These are phyloP conservation scores for Pythium aristosporum DNA, from an alignment of 352 stramenopile genomes.

Conservation along the genomic window DNA sequence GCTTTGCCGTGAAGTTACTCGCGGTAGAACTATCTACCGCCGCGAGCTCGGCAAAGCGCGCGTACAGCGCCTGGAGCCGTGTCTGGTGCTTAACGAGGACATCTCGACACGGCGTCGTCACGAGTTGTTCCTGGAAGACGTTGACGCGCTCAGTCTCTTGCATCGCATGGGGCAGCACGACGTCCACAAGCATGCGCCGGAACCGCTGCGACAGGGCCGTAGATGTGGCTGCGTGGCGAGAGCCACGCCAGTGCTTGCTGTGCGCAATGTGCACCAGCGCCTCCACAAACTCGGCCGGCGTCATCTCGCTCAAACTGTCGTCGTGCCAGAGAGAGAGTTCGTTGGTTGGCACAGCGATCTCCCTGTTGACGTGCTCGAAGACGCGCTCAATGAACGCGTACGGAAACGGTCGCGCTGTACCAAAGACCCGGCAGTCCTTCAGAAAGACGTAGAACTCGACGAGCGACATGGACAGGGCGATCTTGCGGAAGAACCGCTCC, in stretches of 20 bases:
- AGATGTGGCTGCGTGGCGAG: not conserved
- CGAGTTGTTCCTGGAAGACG: constrained; percentile 50
- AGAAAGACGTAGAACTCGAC: constrained; percentile 64
- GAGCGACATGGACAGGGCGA: constrained; percentile 63
- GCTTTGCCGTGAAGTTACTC: not conserved
- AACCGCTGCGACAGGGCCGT: constrained; percentile 33
- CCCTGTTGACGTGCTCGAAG: constrained; percentile 54
- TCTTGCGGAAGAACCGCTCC: constrained; percentile 64
- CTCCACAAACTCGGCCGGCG: constrained; percentile 64
- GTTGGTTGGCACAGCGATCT: constrained; percentile 9
- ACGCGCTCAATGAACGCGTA: constrained; percentile 57
- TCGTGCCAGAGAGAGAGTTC: constrained; percentile 3
- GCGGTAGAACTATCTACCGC: not conserved
- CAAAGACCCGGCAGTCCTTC: constrained; percentile 70
- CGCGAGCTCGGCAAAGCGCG: constrained; percentile 37
- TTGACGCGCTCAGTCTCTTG: constrained; percentile 47
- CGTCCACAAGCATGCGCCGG: constrained; percentile 46
- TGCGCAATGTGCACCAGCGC: constrained; percentile 51
- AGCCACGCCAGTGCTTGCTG: constrained; percentile 37
- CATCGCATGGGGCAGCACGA: constrained; percentile 56
- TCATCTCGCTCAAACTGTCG: constrained; percentile 50
- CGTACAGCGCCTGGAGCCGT: constrained; percentile 42
- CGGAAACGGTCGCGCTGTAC: constrained; percentile 44
- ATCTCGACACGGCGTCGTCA: constrained; percentile 47
- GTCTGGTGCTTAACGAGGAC: constrained; percentile 53